Conservation (phyloP, 2,329 filamentous ascomycete species). For the Lanzia echinophila region DNA sequence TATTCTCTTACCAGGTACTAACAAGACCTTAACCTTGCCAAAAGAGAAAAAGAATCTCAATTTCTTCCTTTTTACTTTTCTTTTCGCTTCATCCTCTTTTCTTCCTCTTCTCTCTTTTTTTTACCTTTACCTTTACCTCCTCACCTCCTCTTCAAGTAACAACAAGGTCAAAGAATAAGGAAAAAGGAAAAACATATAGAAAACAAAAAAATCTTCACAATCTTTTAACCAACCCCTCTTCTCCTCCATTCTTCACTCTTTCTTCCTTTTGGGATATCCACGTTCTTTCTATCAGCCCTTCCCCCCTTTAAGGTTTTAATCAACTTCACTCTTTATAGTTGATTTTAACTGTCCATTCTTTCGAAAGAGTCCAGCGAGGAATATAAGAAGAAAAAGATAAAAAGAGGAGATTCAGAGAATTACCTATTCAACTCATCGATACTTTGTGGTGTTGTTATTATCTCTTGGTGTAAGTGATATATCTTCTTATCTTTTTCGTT, state of each 20-base stretch:
- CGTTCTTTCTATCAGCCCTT: constrained; percentile 26
- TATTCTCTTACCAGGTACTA: too few species aligned
- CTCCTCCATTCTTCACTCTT: neutral
- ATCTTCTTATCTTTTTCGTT: too few species aligned
- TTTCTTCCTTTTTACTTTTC: neutral
- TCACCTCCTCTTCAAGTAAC: neutral
- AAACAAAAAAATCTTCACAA: neutral
- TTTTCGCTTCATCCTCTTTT: too few species aligned
- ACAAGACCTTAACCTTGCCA: too few species aligned
- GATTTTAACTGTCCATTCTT: constrained; percentile 34
- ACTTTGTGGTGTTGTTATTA: constrained; percentile 11
- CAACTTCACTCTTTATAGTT: constrained; percentile 40
- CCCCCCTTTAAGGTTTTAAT: constrained; percentile 21
- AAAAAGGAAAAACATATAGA: neutral
- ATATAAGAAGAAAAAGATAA: neutral
- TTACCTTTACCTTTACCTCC: neutral
- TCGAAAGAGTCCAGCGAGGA: constrained; percentile 11
- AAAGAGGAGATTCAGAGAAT: constrained; percentile 1
- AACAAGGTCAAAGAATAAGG: neutral
- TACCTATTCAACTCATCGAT: neutral
- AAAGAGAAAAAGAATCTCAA: too few species aligned
- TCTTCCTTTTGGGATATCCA: constrained; percentile 30
- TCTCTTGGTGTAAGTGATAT: constrained; percentile 20
- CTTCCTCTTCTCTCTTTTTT: neutral
- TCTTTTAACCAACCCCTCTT: neutral